Conservation (phyloP, 768 basidiomycete species). For the Plicaturopsis crispa region DNA sequence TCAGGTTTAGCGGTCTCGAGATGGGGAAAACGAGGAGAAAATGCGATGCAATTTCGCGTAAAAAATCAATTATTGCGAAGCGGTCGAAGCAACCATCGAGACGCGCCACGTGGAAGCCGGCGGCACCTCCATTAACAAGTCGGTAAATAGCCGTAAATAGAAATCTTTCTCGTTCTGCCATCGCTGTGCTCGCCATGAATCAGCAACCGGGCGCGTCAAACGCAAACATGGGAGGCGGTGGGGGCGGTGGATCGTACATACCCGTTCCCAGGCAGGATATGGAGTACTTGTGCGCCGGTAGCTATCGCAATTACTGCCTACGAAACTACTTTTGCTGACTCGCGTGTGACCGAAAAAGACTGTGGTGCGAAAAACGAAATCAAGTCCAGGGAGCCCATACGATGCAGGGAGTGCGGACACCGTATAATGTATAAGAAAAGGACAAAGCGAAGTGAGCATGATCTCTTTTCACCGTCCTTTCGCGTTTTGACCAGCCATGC, state of each 20-base stretch:
- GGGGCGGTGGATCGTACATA: constrained; percentile 21
- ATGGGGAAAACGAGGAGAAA: too few relatives aligned
- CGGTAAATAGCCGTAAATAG: too few relatives aligned
- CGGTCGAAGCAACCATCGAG: too few relatives aligned
- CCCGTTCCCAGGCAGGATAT: constrained; percentile 50
- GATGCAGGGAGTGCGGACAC: constrained; percentile 95
- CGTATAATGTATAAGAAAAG: constrained; percentile 99
- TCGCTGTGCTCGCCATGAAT: constrained; percentile 34
- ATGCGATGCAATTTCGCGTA: too few relatives aligned
- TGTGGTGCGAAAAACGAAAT: constrained; percentile 92
- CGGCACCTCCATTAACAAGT: too few relatives aligned
- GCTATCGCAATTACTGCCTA: constrained; percentile 10
- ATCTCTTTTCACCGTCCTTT: neutral
- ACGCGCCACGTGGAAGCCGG: too few relatives aligned
- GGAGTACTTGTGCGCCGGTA: constrained; percentile 87
- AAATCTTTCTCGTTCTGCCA: too few relatives aligned
- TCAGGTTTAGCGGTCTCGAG: too few relatives aligned
- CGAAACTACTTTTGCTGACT: constrained; percentile 1
- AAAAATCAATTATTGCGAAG: too few relatives aligned
- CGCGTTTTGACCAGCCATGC: constrained; percentile 6
- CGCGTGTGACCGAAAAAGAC: constrained; percentile 38
- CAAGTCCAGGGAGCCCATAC: constrained; percentile 84
- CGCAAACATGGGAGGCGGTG: constrained; percentile 8
- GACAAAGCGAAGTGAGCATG: constrained; percentile 78
- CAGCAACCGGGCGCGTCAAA: constrained; percentile 27